phyloP scores from a whole-genome alignment of 148 eudicot genomes.

The Mesembryanthemum crystallinum region DNA sequence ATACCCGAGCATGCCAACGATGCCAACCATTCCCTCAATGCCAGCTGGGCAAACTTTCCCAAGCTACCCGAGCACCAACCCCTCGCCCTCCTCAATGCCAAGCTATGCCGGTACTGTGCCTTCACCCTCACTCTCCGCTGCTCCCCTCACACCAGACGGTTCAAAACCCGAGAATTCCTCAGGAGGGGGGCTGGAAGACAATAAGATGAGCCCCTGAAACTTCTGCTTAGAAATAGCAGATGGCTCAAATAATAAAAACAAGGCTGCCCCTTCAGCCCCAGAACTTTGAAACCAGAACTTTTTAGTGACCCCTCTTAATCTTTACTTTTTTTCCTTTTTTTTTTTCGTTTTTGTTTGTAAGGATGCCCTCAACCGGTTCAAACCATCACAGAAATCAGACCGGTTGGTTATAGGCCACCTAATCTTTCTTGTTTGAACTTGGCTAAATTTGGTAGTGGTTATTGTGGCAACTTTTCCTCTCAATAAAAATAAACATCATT shows the following conservation, averaged over 20 bases:
- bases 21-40: slow-evolving; percentile 9
- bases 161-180: not conserved
- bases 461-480: slow-evolving; percentile 11
- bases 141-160: slow-evolving; percentile 7
- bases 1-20: no score
- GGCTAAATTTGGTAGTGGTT: slow-evolving; percentile 3
- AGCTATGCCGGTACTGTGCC: slow-evolving; percentile 5
- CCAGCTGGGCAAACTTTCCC: no score
- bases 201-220: slow-evolving; percentile 12
- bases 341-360: no score
- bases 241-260: not conserved
- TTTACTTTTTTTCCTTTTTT: no score
- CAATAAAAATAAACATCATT: not conserved
- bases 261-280: not conserved
- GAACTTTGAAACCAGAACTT: not conserved
- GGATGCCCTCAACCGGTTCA: no score
- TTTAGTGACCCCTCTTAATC: no score
- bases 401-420: no score
- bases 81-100: not conserved
- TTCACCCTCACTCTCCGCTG: slow-evolving; percentile 12
- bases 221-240: not conserved
- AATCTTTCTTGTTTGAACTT: not conserved
- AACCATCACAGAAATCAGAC: no score
- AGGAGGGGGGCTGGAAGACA: not conserved
- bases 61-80: no score